A percentile compares a stretch with the other conserved stretches of the same genome.
Evolutionary conservation across 192 early-diverging fungal genomes (phyloP).

Genomic region (Phlyctochytrium planicorne): DNA sequence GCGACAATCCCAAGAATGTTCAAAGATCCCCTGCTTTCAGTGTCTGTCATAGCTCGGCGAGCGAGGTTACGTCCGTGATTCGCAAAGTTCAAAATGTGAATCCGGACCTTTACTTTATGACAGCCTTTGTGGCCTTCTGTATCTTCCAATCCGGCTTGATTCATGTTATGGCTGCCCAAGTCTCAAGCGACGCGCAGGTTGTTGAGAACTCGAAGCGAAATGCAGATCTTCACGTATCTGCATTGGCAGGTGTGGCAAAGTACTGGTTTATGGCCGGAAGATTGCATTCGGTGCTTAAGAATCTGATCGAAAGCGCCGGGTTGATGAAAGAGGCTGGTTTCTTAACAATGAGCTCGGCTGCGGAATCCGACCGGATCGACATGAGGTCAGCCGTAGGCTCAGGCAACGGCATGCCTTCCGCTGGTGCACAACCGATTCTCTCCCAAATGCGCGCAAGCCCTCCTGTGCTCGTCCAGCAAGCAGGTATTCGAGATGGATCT

Average conservation of each 20-base stretch:
- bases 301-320: slow-evolving; percentile 4
- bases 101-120: slow-evolving; percentile 20
- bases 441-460: not conserved
- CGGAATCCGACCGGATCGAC: not conserved
- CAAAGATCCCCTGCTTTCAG: slow-evolving; percentile 18
- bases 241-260: slow-evolving; percentile 16
- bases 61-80: slow-evolving; percentile 18
- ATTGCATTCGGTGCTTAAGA: slow-evolving; percentile 20
- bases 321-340: not conserved
- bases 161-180: slow-evolving; percentile 31
- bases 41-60: slow-evolving; percentile 19
- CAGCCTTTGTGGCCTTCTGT: slow-evolving; percentile 32
- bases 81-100: slow-evolving; percentile 21
- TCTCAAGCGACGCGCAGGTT: slow-evolving; percentile 7
- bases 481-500: not conserved
- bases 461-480: not conserved
- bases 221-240: slow-evolving; percentile 16
- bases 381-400: not conserved
- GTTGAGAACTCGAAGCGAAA: slow-evolving; percentile 14
- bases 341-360: not conserved
- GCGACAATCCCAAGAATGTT: slow-evolving; percentile 4
- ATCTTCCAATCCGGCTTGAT: slow-evolving; percentile 38
- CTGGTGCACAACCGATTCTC: not conserved
- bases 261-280: slow-evolving; percentile 34
- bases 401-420: not conserved